phyloP scores from a whole-genome alignment of 2,329 filamentous ascomycete genomes.

The Diaporthe velutina region DNA sequence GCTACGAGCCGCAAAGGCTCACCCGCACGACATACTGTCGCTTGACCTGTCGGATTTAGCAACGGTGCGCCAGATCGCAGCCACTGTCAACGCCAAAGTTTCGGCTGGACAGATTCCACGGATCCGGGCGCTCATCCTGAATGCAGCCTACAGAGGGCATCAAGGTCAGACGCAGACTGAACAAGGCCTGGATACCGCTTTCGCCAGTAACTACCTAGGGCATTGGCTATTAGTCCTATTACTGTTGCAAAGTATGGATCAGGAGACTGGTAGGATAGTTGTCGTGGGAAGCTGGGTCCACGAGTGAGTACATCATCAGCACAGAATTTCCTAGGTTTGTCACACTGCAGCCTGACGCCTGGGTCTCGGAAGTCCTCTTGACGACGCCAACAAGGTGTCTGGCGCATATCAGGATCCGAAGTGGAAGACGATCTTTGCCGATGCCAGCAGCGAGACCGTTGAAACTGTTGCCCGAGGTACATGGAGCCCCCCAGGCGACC shows the following conservation, averaged over 20 bases:
- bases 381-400: not conserved
- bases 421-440: not conserved
- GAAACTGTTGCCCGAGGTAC: conserved; percentile 45
- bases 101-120: conserved; percentile 50
- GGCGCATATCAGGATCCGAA: not conserved
- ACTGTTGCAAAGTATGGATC: conserved; percentile 44
- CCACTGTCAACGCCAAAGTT: conserved; percentile 48
- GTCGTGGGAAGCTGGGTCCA: conserved; percentile 39
- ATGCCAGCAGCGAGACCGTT: conserved; percentile 16
- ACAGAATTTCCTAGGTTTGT: not conserved
- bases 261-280: conserved; percentile 41
- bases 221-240: conserved; percentile 44
- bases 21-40: conserved; percentile 48
- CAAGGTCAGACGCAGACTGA: conserved; percentile 39
- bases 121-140: conserved; percentile 55
- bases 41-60: conserved; percentile 49
- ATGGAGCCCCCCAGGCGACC: conserved; percentile 43
- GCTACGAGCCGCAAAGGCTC: conserved; percentile 45
- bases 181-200: conserved; percentile 39
- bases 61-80: conserved; percentile 45
- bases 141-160: conserved; percentile 45
- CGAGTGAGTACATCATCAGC: conserved; percentile 6
- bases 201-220: conserved; percentile 43
- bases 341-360: not conserved
- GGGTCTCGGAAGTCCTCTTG: not conserved